Percentiles rank a stretch among this genome's conserved stretches.
Conservation (phyloP, 345 rosid species). For the Corymbia maculata region DNA sequence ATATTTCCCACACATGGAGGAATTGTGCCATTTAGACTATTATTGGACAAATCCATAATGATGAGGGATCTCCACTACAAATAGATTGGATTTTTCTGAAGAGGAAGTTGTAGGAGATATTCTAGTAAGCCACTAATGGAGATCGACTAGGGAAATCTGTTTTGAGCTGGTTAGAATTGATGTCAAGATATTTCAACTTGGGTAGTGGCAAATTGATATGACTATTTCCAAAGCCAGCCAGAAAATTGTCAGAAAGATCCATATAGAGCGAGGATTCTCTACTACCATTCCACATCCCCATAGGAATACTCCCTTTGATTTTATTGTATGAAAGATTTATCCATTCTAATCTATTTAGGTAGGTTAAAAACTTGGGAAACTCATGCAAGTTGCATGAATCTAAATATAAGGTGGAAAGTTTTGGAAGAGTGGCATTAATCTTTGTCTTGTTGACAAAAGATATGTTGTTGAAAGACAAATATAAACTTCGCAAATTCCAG, state of each 20-base stretch:
- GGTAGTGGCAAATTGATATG: background rate
- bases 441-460: accelerated
- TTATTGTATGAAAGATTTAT: too few species aligned
- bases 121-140: accelerated
- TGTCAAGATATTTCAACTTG: accelerated
- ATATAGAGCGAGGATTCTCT: accelerated
- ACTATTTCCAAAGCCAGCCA: background rate
- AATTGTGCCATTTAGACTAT: background rate
- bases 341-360: accelerated
- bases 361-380: too few species aligned
- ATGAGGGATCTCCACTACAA: accelerated
- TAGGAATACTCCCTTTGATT: too few species aligned
- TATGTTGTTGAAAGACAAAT: background rate
- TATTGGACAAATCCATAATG: background rate
- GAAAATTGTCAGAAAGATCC: background rate
- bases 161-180: background rate
- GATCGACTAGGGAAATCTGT: background rate
- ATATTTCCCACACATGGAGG: background rate
- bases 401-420: accelerated
- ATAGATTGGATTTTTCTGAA: background rate
- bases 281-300: too few species aligned
- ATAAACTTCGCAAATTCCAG: accelerated
- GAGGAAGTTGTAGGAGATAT: background rate
- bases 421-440: background rate
- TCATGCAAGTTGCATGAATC: too few species aligned